Conservation (phyloP, 371 early-diverging fungal species). For the Sporodiniella umbellata region DNA sequence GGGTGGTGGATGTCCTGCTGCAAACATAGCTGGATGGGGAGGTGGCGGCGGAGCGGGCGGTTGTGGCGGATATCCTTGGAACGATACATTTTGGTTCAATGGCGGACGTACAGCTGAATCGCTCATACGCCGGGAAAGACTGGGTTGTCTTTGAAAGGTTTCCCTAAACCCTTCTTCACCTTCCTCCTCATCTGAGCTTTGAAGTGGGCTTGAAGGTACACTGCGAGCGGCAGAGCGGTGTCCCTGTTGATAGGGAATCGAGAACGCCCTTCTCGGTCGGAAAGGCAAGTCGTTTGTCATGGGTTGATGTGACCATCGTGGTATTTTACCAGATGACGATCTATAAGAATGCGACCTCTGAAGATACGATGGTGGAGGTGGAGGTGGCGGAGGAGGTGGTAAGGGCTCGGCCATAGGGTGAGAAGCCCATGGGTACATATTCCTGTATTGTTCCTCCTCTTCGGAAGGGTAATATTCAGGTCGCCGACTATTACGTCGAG, state of each 20-base stretch:
- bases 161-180: not conserved
- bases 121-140: not conserved
- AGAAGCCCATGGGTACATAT: no score
- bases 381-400: no score
- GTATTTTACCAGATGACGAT: slow-evolving; percentile 10
- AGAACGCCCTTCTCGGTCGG: not conserved
- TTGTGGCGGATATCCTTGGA: slow-evolving; percentile 4
- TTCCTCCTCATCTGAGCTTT: slow-evolving; percentile 2
- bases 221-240: not conserved
- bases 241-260: not conserved
- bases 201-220: slow-evolving; percentile 1
- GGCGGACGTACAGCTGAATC: not conserved
- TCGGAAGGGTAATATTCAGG: not conserved
- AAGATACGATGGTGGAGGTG: no score
- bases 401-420: slow-evolving; percentile 1
- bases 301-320: no score
- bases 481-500: not conserved
- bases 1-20: not conserved
- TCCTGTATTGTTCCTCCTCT: not conserved
- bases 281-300: not conserved
- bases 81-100: slow-evolving; percentile 6
- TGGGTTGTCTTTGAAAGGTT: not conserved
- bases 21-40: not conserved
- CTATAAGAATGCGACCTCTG: slow-evolving; percentile 6
- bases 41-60: slow-evolving; percentile 1